These are phyloP conservation scores for Solanum chiquidenum DNA, from an alignment of 257 asterid species.

Conservation along the genomic window DNA sequence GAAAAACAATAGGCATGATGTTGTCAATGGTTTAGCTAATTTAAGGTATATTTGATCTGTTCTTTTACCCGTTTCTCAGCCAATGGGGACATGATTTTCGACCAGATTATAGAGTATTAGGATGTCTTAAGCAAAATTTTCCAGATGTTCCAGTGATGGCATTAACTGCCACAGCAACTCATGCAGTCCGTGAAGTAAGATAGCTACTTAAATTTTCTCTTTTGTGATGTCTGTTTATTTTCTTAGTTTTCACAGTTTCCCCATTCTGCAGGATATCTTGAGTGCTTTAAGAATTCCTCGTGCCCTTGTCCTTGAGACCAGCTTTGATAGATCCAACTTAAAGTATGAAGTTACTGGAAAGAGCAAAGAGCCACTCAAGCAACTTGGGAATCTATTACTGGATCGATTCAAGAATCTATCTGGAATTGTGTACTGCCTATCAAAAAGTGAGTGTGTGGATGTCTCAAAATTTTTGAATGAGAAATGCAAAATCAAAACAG, in stretches of 20 bases:
- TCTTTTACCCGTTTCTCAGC: constrained; percentile 35
- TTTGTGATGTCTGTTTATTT: neutral
- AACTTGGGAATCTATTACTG: constrained; percentile 64
- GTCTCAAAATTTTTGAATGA: constrained; percentile 70
- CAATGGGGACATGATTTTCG: constrained; percentile 99
- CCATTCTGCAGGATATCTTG: constrained; percentile 59
- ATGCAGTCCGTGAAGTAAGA: constrained; percentile 70
- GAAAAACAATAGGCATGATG: neutral
- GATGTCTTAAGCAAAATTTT: constrained; percentile 90
- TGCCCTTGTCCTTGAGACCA: constrained; percentile 77
- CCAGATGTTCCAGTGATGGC: constrained; percentile 91
- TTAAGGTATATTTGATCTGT: neutral
- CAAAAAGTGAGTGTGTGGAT: constrained; percentile 83
- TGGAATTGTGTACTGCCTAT: constrained; percentile 94
- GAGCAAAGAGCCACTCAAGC: constrained; percentile 80
- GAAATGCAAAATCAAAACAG: constrained; percentile 73
- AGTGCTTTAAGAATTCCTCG: constrained; percentile 62
- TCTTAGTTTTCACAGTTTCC: constrained; percentile 5
- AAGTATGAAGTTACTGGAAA: constrained; percentile 79
- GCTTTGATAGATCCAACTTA: constrained; percentile 90
- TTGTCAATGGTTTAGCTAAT: neutral
- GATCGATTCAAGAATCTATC: constrained; percentile 57
- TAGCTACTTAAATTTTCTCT: neutral
- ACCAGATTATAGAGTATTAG: constrained; percentile 84
- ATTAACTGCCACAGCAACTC: constrained; percentile 96